Conservation (phyloP, 345 rosid genomes). For the Dimocarpus longan region DNA sequence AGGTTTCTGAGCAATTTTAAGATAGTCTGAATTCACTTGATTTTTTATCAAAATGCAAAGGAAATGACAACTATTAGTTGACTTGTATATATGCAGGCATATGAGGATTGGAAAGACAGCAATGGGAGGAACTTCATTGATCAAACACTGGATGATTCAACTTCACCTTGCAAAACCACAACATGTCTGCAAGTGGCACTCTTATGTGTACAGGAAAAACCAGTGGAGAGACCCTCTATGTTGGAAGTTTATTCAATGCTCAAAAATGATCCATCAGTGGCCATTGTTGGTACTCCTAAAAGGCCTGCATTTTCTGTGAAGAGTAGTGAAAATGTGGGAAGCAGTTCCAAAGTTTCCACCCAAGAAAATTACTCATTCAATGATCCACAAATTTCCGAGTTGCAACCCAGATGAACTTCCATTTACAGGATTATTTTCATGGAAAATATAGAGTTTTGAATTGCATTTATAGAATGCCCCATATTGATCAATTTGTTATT, state of each 20-base stretch:
- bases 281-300: slow-evolving; percentile 20
- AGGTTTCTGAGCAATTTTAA: too few species aligned
- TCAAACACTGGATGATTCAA: slow-evolving; percentile 31
- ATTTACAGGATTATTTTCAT: not conserved
- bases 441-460: not conserved
- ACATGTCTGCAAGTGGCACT: slow-evolving; percentile 39
- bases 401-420: slow-evolving; percentile 32
- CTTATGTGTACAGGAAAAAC: slow-evolving; percentile 36
- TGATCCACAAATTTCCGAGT: slow-evolving; percentile 28
- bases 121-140: slow-evolving; percentile 33
- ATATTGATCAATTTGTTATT: too few species aligned
- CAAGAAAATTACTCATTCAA: slow-evolving; percentile 29
- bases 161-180: slow-evolving; percentile 19
- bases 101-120: slow-evolving; percentile 27
- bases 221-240: slow-evolving; percentile 37
- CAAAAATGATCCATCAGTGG: slow-evolving; percentile 16
- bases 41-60: too few species aligned
- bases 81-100: slow-evolving; percentile 28
- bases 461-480: too few species aligned
- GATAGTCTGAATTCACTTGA: not conserved
- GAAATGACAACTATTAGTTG: too few species aligned
- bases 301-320: slow-evolving; percentile 37
- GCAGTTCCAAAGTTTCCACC: not conserved
- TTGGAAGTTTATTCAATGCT: slow-evolving; percentile 33
- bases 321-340: not conserved